Base-by-base conservation (phyloP, 768 basidiomycete species). In the Suillus lakei region DNA sequence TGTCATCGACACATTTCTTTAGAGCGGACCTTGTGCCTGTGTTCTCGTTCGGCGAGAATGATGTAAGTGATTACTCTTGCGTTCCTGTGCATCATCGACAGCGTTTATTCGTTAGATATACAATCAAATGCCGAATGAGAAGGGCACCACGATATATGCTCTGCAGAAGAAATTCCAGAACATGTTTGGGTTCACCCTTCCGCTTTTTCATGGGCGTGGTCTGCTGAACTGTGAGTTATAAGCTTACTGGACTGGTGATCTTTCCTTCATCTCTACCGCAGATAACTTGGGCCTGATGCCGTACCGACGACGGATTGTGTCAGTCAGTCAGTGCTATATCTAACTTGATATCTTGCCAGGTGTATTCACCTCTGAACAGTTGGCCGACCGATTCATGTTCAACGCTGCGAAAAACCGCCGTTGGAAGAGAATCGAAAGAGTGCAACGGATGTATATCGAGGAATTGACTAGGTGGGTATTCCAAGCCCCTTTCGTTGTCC, bases 11-110 rank as follows among this genome's bases (percentile, higher is more conserved):
- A 51, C 39, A 66, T 43, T 16, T 61, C 28, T 56, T 16, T 68
- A 96, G 95, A 62, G 98, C 98, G 44, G 95, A 96, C 72, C 83
- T 99, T 13, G 98, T 99, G 0, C 98, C 98, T 0, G 96, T 98
- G 4, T 99, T 99, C 74, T 96, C 95, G 6, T 99, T 99, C 71
- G 98, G 98, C 15, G 98, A 99, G 82, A 99, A 99, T 75, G 98
- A 99, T 76, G 96, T 96, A 67, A 73, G 87, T 83, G 54, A 15
- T 46, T 18, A 23, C 58, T 61, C 28, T 63, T 38, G 23, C 15
- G 5, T n/a, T 56, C 15, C 41, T 55, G 6, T 36, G 12, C 1
- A 6, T 43, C 50, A n/a, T 30, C 46, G 39, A 68, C 5, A 48
- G 6, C 48, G 12, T 50, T 54, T 8, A 60, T 61, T 44, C 3